phyloP scores from a whole-genome alignment of 1,284 basidiomycete genomes.

The Boletus sp. region DNA sequence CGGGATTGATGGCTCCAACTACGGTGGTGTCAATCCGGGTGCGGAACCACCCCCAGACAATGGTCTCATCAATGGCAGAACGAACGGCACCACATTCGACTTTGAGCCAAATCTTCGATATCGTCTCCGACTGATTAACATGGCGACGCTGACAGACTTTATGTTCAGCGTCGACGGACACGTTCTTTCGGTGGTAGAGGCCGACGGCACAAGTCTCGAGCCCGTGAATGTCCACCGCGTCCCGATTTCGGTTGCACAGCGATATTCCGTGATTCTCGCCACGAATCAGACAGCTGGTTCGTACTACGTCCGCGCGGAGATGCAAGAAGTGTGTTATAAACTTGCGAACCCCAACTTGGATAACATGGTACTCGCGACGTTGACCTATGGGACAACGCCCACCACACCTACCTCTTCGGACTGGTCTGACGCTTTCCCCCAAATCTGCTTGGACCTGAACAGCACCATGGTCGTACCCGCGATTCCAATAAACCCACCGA shows the following conservation, averaged over 20 bases:
- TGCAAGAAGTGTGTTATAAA: constrained; percentile 37
- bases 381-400: constrained; percentile 32
- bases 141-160: constrained; percentile 38
- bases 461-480: constrained; percentile 36
- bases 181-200: constrained; percentile 35
- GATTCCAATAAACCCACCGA: constrained; percentile 35
- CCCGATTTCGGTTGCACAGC: constrained; percentile 37
- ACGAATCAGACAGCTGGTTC: constrained; percentile 40
- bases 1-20: constrained; percentile 36
- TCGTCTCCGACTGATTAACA: constrained; percentile 38
- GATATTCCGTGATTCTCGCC: constrained; percentile 36
- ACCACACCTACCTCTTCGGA: constrained; percentile 31
- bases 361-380: constrained; percentile 36
- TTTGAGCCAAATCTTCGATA: constrained; percentile 37
- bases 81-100: constrained; percentile 27
- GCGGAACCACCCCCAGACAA: constrained; percentile 40
- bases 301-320: constrained; percentile 39
- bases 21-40: constrained; percentile 34
- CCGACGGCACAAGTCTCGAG: constrained; percentile 37
- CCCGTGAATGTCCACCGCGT: constrained; percentile 36
- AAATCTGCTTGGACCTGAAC: constrained; percentile 33
- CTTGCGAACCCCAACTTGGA: constrained; percentile 36
- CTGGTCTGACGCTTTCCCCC: constrained; percentile 34
- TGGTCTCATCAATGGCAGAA: constrained; percentile 39
- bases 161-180: constrained; percentile 38